Percentiles rank a stretch among this genome's conserved stretches.
Conservation (phyloP, 2,329 filamentous ascomycete species). For the Blastomyces gilchristii region DNA sequence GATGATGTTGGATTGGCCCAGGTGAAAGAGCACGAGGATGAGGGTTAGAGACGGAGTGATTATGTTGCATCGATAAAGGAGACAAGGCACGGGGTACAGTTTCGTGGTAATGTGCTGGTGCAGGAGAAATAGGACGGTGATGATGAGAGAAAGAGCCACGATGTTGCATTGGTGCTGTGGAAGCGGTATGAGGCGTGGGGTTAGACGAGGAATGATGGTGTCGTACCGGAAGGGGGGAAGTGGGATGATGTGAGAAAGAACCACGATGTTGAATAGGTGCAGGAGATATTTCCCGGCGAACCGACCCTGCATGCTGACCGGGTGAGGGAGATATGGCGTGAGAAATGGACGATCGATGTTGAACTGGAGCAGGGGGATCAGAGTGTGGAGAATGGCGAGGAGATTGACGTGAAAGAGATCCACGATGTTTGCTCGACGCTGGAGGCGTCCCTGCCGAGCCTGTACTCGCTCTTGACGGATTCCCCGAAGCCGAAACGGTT, state of each 20-base stretch:
- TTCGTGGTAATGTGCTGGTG: neutral
- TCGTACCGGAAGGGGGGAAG: constrained; percentile 7
- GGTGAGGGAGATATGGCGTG: constrained; percentile 12
- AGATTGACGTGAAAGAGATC: constrained; percentile 23
- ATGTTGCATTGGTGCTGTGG: neutral
- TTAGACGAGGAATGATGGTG: neutral
- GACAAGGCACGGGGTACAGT: neutral
- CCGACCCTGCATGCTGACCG: neutral
- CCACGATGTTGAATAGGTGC: constrained; percentile 6
- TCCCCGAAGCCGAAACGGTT: neutral
- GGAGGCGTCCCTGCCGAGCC: constrained; percentile 2
- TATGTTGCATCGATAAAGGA: neutral
- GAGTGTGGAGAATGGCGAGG: neutral
- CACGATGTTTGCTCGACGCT: constrained; percentile 25
- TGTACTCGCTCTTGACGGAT: neutral
- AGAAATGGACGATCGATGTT: constrained; percentile 10
- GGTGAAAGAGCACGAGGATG: constrained; percentile 6
- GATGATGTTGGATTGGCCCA: neutral
- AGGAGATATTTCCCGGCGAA: constrained; percentile 14
- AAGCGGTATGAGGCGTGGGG: neutral
- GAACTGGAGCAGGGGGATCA: constrained; percentile 7
- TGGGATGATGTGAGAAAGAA: constrained; percentile 12
- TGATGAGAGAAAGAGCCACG: constrained; percentile 9
- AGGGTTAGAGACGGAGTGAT: constrained; percentile 14
- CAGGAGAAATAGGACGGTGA: neutral